Conservation (phyloP, 2,329 filamentous ascomycete genomes). For the Calonectria leucothoes region DNA sequence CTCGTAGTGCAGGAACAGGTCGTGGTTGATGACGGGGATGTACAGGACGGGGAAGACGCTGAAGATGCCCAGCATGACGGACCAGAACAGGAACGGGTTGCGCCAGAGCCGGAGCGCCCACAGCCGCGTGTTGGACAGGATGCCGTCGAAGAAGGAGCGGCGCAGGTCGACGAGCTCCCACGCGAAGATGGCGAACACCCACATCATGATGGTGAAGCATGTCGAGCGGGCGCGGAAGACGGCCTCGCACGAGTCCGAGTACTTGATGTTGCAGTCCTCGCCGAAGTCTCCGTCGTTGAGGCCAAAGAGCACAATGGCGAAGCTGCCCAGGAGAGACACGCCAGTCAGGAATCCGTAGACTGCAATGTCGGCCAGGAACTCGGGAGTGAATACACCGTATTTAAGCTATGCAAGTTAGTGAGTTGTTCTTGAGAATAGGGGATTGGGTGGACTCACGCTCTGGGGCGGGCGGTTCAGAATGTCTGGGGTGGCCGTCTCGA, state of each 20-base stretch:
- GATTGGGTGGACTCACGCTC: slow-evolving; percentile 9
- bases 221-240: slow-evolving; percentile 76
- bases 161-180: slow-evolving; percentile 77
- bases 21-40: slow-evolving; percentile 75
- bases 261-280: slow-evolving; percentile 66
- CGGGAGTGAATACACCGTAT: slow-evolving; percentile 71
- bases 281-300: slow-evolving; percentile 63
- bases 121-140: slow-evolving; percentile 60
- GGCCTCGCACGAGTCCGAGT: slow-evolving; percentile 62
- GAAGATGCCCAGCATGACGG: slow-evolving; percentile 64
- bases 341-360: slow-evolving; percentile 75
- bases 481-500: slow-evolving; percentile 74
- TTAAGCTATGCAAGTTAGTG: slow-evolving; percentile 41
- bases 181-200: slow-evolving; percentile 75
- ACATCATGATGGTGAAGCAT: slow-evolving; percentile 74
- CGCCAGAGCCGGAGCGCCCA: slow-evolving; percentile 67
- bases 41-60: slow-evolving; percentile 72
- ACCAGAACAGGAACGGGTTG: slow-evolving; percentile 64
- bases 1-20: slow-evolving; percentile 73
- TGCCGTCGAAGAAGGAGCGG: slow-evolving; percentile 74
- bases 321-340: slow-evolving; percentile 66
- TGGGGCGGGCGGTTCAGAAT: slow-evolving; percentile 72
- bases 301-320: slow-evolving; percentile 66
- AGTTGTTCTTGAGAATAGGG: not conserved
- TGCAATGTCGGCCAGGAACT: slow-evolving; percentile 72